Percentiles rank a stretch among this genome's conserved stretches.
These are phyloP conservation scores for Kluyveromyces siamensis DNA, from an alignment of 805 yeast species.

Conservation along the genomic window DNA sequence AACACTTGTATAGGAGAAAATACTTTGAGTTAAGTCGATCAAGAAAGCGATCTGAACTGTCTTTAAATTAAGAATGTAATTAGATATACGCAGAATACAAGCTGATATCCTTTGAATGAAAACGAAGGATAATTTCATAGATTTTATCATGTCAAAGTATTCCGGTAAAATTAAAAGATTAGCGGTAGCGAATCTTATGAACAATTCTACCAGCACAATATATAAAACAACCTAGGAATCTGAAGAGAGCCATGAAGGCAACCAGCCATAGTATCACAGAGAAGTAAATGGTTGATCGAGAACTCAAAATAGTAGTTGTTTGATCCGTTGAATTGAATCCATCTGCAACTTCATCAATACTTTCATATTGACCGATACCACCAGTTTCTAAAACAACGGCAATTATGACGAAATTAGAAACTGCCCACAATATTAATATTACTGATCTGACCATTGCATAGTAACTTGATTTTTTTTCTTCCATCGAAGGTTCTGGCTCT, in stretches of 20 bases:
- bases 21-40: no score
- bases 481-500: slow-evolving; percentile 29
- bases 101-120: no score
- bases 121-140: no score
- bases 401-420: slow-evolving; percentile 72
- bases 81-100: no score
- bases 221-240: slow-evolving; percentile 65
- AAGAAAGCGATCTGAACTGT: no score
- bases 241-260: slow-evolving; percentile 77
- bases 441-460: slow-evolving; percentile 85
- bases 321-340: slow-evolving; percentile 6
- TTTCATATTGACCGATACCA: slow-evolving; percentile 46
- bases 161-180: no score
- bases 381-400: slow-evolving; percentile 81
- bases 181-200: slow-evolving; percentile 11
- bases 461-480: slow-evolving; percentile 63
- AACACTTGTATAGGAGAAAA: no score
- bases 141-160: no score
- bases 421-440: slow-evolving; percentile 84
- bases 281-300: slow-evolving; percentile 59
- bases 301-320: slow-evolving; percentile 17
- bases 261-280: slow-evolving; percentile 88
- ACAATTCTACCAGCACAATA: slow-evolving; percentile 38
- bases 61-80: no score
- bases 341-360: slow-evolving; percentile 12